Percentiles rank a stretch among this genome's conserved stretches.
Conservation (phyloP, 1,284 basidiomycete genomes). For the Amylostereum chailletii region DNA sequence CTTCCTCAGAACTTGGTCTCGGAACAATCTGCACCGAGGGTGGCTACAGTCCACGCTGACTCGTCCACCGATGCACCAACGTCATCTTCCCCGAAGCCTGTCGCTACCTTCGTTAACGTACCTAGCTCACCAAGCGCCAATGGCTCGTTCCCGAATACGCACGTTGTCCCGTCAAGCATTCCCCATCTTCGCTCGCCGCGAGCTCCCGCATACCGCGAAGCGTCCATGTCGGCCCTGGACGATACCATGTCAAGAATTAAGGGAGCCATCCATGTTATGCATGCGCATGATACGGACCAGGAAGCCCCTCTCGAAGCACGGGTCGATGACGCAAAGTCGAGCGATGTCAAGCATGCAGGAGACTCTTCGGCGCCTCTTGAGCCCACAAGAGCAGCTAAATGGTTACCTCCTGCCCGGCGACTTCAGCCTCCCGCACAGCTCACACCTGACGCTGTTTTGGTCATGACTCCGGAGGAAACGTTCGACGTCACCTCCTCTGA, state of each 20-base stretch:
- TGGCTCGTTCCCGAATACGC: conserved; percentile 4
- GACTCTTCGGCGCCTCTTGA: conserved; percentile 8
- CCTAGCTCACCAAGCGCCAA: conserved; percentile 1
- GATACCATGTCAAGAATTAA: conserved; percentile 86
- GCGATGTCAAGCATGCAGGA: conserved; percentile 6
- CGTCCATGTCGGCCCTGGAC: conserved; percentile 69
- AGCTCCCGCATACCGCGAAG: conserved; percentile 46
- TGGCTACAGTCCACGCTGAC: no score
- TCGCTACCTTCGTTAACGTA: neutral
- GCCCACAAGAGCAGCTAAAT: conserved; percentile 22
- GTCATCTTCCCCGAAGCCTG: conserved; percentile 1
- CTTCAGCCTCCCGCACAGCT: conserved; percentile 7
- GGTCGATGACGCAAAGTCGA: no score
- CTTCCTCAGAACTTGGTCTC: neutral
- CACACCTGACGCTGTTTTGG: no score
- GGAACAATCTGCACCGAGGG: no score
- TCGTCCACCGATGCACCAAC: neutral
- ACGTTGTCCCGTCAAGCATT: conserved; percentile 4
- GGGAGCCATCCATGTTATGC: conserved; percentile 72
- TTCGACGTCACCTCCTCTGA: conserved; percentile 11
- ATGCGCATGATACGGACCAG: conserved; percentile 27
- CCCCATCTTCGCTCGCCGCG: conserved; percentile 20
- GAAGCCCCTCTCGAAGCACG: neutral
- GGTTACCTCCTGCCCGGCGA: conserved; percentile 54
- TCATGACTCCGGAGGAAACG: neutral